These are phyloP conservation scores for Otatea glauca DNA, from an alignment of 176 grass and related monocot species.

Conservation along the genomic window DNA sequence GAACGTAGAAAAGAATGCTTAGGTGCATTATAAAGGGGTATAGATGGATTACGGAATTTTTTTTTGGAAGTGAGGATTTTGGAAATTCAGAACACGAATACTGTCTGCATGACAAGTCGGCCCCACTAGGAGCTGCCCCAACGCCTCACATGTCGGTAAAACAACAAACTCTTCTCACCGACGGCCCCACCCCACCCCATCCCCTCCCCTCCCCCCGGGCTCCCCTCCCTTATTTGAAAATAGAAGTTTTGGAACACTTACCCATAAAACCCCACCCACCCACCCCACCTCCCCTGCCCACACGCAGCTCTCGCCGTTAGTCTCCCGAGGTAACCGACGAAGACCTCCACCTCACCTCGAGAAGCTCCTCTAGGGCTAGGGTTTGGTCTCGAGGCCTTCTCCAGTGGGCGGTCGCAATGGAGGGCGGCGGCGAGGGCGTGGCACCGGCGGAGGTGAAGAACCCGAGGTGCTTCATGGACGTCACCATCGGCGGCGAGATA, in stretches of 20 bases:
- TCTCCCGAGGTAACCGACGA: slow-evolving; percentile 37
- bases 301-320: slow-evolving; percentile 36
- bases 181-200: neutral
- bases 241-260: neutral
- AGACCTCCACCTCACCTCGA: slow-evolving; percentile 21
- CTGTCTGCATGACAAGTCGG: neutral
- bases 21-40: too few relatives aligned
- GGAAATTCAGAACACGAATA: neutral
- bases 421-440: slow-evolving; percentile 34
- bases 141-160: neutral
- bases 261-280: slow-evolving; percentile 32
- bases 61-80: neutral
- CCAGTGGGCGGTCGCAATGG: slow-evolving; percentile 42
- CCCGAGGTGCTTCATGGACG: slow-evolving; percentile 80
- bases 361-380: slow-evolving; percentile 48
- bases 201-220: too few relatives aligned
- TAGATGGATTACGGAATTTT: neutral
- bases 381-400: slow-evolving; percentile 31
- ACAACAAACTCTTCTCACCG: neutral
- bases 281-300: neutral
- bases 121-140: neutral
- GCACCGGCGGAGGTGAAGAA: slow-evolving; percentile 51
- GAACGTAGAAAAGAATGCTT: too few relatives aligned
- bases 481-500: slow-evolving; percentile 89
- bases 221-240: neutral